These are phyloP conservation scores for Ustilago tritici DNA, from an alignment of 1,284 basidiomycete species.

Conservation along the genomic window DNA sequence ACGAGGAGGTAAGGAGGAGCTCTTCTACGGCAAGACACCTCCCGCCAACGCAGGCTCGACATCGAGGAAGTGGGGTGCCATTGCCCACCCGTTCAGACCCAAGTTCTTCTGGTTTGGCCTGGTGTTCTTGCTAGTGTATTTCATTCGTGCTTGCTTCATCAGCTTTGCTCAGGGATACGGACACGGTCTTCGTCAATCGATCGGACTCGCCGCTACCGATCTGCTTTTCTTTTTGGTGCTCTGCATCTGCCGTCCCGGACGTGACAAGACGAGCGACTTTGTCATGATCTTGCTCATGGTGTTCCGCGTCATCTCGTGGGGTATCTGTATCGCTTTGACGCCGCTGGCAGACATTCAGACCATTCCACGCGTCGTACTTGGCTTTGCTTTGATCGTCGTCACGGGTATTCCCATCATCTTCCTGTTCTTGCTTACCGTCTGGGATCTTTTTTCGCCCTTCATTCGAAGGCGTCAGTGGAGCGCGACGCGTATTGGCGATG, in stretches of 20 bases:
- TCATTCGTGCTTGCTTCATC: constrained; percentile 63
- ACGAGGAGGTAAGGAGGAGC: constrained; percentile 24
- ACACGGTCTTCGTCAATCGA: constrained; percentile 61
- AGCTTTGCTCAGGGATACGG: constrained; percentile 54
- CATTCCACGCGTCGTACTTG: constrained; percentile 66
- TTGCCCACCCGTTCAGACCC: constrained; percentile 60
- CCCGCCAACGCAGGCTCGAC: constrained; percentile 40
- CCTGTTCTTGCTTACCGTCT: constrained; percentile 59
- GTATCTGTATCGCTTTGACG: constrained; percentile 62
- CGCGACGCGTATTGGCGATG: constrained; percentile 34
- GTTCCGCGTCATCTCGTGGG: constrained; percentile 62
- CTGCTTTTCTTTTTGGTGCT: constrained; percentile 61
- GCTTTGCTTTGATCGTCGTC: constrained; percentile 63
- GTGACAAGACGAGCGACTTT: constrained; percentile 61
- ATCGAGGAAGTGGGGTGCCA: constrained; percentile 52
- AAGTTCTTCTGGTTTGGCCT: constrained; percentile 62
- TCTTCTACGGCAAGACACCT: constrained; percentile 55
- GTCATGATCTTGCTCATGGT: constrained; percentile 63
- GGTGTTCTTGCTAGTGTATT: constrained; percentile 56
- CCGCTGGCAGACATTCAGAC: constrained; percentile 58
- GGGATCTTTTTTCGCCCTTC: constrained; percentile 57
- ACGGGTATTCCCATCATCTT: constrained; percentile 64
- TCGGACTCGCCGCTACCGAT: constrained; percentile 64
- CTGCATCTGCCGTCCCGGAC: constrained; percentile 58
- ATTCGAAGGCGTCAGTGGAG: constrained; percentile 46